Percentiles rank a stretch among this genome's conserved stretches.
These are phyloP conservation scores for Epichloe coenophiala DNA, from an alignment of 2,329 filamentous ascomycete genomes.

Conservation along the genomic window DNA sequence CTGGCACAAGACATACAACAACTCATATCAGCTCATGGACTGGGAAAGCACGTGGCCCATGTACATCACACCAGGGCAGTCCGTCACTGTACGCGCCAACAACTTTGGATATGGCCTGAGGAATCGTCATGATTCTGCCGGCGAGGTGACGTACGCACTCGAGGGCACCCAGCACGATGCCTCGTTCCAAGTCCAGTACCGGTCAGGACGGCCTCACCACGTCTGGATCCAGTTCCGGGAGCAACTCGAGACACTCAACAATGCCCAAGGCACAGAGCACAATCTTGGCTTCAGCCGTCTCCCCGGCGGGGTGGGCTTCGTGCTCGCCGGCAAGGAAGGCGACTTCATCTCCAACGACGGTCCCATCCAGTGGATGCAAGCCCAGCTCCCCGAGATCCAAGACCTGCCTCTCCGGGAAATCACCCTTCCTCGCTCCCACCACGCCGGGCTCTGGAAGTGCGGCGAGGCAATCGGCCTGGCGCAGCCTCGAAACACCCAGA, in stretches of 20 bases:
- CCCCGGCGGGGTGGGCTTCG: conserved; percentile 14
- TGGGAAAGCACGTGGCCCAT: conserved; percentile 13
- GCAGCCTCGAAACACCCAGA: conserved; percentile 10
- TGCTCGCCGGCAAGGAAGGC: conserved; percentile 18
- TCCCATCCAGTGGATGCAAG: conserved; percentile 18
- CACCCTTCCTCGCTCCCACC: conserved; percentile 18
- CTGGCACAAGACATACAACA: conserved; percentile 12
- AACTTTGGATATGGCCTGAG: neutral
- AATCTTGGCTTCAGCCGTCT: conserved; percentile 8
- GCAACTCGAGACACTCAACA: conserved; percentile 12
- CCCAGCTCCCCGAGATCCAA: conserved; percentile 13
- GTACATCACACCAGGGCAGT: conserved; percentile 15
- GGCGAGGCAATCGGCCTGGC: conserved; percentile 4
- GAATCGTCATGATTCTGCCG: conserved; percentile 11
- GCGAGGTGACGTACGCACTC: conserved; percentile 17
- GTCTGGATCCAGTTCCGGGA: conserved; percentile 11
- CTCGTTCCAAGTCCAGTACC: conserved; percentile 15
- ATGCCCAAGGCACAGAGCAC: conserved; percentile 3
- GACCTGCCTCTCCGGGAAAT: conserved; percentile 17
- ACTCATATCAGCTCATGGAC: conserved; percentile 9
- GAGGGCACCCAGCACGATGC: conserved; percentile 14
- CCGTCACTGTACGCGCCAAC: conserved; percentile 4
- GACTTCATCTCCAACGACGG: conserved; percentile 16
- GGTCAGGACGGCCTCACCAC: neutral
- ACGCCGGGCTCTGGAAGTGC: conserved; percentile 15